phyloP scores from a whole-genome alignment of 495 filamentous ascomycete genomes.

The Mytilinidion resinicola region DNA sequence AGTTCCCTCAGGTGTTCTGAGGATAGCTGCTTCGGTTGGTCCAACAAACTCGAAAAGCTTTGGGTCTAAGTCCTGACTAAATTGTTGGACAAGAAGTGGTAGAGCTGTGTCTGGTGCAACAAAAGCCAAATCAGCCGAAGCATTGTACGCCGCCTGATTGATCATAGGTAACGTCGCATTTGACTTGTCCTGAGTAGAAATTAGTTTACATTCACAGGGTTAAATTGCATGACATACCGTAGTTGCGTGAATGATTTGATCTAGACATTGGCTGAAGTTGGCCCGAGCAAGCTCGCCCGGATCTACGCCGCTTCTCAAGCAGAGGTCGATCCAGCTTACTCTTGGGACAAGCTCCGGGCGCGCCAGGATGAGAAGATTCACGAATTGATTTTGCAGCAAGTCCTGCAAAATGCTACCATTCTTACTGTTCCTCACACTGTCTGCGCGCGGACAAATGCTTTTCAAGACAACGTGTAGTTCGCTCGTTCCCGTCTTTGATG shows the following conservation, averaged over 20 bases:
- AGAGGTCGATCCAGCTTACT: slow-evolving; percentile 80
- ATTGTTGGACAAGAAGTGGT: slow-evolving; percentile 64
- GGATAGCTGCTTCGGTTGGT: slow-evolving; percentile 83
- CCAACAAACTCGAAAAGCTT: slow-evolving; percentile 62
- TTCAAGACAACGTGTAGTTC: slow-evolving; percentile 59
- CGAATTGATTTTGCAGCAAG: slow-evolving; percentile 44
- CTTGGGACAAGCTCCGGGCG: slow-evolving; percentile 70
- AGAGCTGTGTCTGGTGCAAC: slow-evolving; percentile 81
- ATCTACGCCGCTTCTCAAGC: slow-evolving; percentile 69
- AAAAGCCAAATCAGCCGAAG: slow-evolving; percentile 85
- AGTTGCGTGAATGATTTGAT: slow-evolving; percentile 44
- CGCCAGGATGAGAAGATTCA: slow-evolving; percentile 70
- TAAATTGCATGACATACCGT: slow-evolving; percentile 37
- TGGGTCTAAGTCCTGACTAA: slow-evolving; percentile 62
- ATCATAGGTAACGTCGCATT: slow-evolving; percentile 36
- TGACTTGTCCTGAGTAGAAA: slow-evolving; percentile 4
- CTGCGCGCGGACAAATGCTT: slow-evolving; percentile 54
- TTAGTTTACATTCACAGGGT: background rate
- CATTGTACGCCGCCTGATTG: slow-evolving; percentile 64
- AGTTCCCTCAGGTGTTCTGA: slow-evolving; percentile 78
- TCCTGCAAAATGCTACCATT: slow-evolving; percentile 36
- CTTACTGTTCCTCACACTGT: slow-evolving; percentile 36
- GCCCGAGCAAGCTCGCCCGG: slow-evolving; percentile 66
- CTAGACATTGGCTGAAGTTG: slow-evolving; percentile 45
- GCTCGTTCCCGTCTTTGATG: slow-evolving; percentile 58